These are phyloP conservation scores for Solanum boliviense DNA, from an alignment of 257 asterid genomes.

Conservation along the genomic window DNA sequence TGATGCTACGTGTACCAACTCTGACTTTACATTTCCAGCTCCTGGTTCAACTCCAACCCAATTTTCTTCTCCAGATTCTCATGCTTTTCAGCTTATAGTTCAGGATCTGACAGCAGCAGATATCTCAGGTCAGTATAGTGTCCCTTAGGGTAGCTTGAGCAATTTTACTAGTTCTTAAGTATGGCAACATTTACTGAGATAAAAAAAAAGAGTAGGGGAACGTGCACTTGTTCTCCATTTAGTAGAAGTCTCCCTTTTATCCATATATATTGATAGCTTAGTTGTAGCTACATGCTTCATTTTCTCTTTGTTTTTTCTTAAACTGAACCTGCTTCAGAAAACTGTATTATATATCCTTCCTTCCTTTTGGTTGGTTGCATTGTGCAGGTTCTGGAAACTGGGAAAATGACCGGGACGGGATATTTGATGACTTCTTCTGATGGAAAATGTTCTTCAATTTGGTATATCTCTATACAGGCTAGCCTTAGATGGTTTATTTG, in stretches of 20 bases:
- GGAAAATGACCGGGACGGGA: conserved; percentile 87
- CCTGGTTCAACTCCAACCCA: conserved; percentile 62
- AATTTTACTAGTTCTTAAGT: conserved; percentile 14
- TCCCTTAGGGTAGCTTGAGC: conserved; percentile 23
- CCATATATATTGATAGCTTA: conserved; percentile 16
- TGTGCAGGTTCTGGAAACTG: conserved; percentile 86
- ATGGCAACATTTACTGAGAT: not conserved
- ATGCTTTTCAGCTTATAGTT: conserved; percentile 82
- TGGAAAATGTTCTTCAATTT: conserved; percentile 35
- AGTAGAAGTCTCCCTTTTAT: conserved; percentile 7
- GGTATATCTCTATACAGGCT: conserved; percentile 21
- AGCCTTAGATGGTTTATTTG: conserved; percentile 24
- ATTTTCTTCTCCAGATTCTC: conserved; percentile 52
- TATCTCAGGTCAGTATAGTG: conserved; percentile 75
- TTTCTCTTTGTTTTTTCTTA: conserved; percentile 16
- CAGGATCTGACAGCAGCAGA: conserved; percentile 90
- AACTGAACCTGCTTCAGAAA: conserved; percentile 16
- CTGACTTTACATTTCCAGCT: conserved; percentile 90
- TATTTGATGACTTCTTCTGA: conserved; percentile 97
- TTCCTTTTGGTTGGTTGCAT: conserved; percentile 60
- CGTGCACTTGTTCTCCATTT: not conserved
- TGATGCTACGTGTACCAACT: conserved; percentile 65
- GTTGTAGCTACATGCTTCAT: conserved; percentile 14
- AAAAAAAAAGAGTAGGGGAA: not conserved
- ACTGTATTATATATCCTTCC: conserved; percentile 28